Conservation (phyloP, 2,329 filamentous ascomycete genomes). For the Ophiobolus disseminans region DNA sequence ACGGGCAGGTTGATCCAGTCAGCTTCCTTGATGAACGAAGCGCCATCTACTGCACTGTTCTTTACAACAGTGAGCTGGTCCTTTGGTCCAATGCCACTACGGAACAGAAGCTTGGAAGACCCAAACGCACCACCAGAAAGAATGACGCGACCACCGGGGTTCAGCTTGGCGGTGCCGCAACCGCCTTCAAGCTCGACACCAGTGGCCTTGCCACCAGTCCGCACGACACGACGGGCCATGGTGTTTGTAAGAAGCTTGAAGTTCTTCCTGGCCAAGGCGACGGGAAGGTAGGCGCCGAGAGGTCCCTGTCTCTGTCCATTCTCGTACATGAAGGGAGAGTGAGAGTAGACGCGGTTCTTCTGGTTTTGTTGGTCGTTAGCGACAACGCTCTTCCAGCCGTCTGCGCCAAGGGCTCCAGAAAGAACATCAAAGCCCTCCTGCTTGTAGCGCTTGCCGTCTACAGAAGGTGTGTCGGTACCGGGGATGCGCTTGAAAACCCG, state of each 20-base stretch:
- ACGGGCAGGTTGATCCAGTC: slow-evolving; percentile 61
- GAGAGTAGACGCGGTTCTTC: slow-evolving; percentile 71
- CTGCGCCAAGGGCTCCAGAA: slow-evolving; percentile 62
- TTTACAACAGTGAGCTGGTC: slow-evolving; percentile 56
- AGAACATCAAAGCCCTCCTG: slow-evolving; percentile 71
- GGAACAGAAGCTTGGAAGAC: slow-evolving; percentile 72
- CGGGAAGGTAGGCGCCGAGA: slow-evolving; percentile 73
- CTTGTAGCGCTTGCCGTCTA: slow-evolving; percentile 71
- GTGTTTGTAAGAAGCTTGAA: slow-evolving; percentile 73
- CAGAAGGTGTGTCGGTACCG: slow-evolving; percentile 70
- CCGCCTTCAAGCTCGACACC: slow-evolving; percentile 74
- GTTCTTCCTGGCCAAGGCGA: slow-evolving; percentile 65
- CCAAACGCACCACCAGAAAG: slow-evolving; percentile 73
- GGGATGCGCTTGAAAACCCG: slow-evolving; percentile 74
- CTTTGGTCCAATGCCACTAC: slow-evolving; percentile 71
- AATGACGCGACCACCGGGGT: slow-evolving; percentile 68
- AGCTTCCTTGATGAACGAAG: slow-evolving; percentile 52
- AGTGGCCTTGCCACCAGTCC: slow-evolving; percentile 66
- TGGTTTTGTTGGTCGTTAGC: slow-evolving; percentile 65
- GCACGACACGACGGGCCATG: slow-evolving; percentile 70
- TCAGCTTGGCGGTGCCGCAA: slow-evolving; percentile 66
- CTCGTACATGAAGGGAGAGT: slow-evolving; percentile 71
- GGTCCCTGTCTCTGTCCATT: slow-evolving; percentile 73
- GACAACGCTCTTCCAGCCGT: slow-evolving; percentile 69
- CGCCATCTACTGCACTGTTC: slow-evolving; percentile 51